Evolutionary conservation across 176 grass and related monocot genomes (phyloP).

Genomic region (Rhynchospora tenuis): DNA sequence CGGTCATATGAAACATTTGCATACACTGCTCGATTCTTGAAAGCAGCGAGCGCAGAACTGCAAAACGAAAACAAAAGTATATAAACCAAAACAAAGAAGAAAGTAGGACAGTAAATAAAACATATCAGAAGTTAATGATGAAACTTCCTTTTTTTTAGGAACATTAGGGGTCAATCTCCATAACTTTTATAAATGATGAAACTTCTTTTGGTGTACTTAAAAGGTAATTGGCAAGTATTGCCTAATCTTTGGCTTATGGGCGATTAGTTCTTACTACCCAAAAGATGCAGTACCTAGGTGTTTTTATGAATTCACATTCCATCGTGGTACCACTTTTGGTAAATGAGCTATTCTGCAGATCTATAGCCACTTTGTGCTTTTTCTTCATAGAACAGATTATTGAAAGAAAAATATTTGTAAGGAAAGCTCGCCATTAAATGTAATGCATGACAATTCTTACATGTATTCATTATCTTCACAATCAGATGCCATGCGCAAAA

Average conservation of each 20-base stretch:
- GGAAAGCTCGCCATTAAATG: neutral
- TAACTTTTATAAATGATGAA: too few species aligned
- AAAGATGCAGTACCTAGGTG: neutral
- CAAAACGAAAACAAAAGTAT: slow-evolving; percentile 17
- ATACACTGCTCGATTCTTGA: slow-evolving; percentile 62
- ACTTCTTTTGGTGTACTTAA: neutral
- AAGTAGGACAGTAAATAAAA: neutral
- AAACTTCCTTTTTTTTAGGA: neutral
- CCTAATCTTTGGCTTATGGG: neutral
- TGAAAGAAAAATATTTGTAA: neutral
- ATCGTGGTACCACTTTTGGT: neutral
- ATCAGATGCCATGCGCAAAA: slow-evolving; percentile 73
- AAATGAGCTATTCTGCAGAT: neutral
- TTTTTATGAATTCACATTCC: neutral
- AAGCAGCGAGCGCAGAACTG: slow-evolving; percentile 67
- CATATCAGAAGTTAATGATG: neutral
- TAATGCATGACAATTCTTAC: slow-evolving; percentile 28
- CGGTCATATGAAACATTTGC: slow-evolving; percentile 89
- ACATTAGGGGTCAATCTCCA: too few species aligned
- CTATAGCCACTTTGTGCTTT: neutral
- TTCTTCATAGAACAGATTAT: neutral
- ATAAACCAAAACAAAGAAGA: neutral
- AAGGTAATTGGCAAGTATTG: neutral
- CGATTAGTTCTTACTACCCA: neutral
- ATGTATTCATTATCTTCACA: slow-evolving; percentile 51